Evolutionary conservation across 2,329 filamentous ascomycete genomes (phyloP).

Genomic region (Diaporthe helianthi): DNA sequence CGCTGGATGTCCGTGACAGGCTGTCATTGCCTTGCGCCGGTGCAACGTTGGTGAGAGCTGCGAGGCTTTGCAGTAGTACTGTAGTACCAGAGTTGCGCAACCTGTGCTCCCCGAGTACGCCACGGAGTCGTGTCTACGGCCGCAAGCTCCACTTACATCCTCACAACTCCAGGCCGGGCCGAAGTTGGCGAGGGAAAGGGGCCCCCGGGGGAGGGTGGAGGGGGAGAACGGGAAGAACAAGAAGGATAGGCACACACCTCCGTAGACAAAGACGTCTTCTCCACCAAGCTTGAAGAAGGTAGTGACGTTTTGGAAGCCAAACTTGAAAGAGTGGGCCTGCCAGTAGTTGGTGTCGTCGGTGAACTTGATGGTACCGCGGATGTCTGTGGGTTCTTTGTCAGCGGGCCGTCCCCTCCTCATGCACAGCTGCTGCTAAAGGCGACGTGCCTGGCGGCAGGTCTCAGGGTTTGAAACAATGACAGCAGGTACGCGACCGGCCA

Average conservation of each 20-base stretch:
- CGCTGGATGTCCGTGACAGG: background rate
- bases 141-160: conserved; percentile 6
- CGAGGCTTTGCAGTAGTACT: conserved; percentile 1
- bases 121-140: conserved; percentile 25
- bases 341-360: conserved; percentile 72
- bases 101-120: background rate
- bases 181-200: background rate
- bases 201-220: too few relatives aligned
- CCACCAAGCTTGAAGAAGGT: conserved; percentile 74
- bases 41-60: background rate
- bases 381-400: conserved; percentile 35
- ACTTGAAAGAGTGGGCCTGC: conserved; percentile 67
- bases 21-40: conserved; percentile 1
- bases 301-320: conserved; percentile 69
- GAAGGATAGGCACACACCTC: conserved; percentile 46
- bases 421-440: background rate
- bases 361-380: conserved; percentile 58
- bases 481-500: conserved; percentile 33
- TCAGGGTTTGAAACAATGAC: background rate
- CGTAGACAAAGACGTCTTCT: conserved; percentile 71
- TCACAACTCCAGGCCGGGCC: background rate
- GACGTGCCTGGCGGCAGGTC: background rate
- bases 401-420: conserved; percentile 26
- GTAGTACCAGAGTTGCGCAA: background rate
- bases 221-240: background rate